Evolutionary conservation across 2,329 filamentous ascomycete genomes (phyloP).

Genomic region (Aspergillus floridensis): DNA sequence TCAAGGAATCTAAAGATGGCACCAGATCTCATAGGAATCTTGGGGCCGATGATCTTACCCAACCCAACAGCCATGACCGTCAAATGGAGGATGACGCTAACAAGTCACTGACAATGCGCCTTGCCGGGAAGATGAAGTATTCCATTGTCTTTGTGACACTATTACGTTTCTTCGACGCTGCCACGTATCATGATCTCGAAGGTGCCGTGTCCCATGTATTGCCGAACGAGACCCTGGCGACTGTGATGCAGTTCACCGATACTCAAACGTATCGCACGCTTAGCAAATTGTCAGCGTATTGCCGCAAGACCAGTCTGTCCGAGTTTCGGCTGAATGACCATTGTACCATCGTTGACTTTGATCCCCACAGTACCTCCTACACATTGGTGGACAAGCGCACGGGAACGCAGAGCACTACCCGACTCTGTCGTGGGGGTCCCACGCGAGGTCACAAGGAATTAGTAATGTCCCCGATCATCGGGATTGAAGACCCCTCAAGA

Average conservation of each 20-base stretch:
- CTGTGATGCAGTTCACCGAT: constrained; percentile 19
- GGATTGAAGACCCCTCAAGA: constrained; percentile 6
- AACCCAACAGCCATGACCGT: too few relatives aligned
- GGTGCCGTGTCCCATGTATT: constrained; percentile 8
- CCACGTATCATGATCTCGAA: constrained; percentile 4
- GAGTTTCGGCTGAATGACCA: constrained; percentile 17
- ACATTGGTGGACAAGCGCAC: constrained; percentile 14
- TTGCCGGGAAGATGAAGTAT: not conserved
- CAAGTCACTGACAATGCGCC: too few relatives aligned
- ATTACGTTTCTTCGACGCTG: constrained; percentile 14
- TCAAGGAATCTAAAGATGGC: too few relatives aligned
- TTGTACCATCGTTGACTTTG: constrained; percentile 11
- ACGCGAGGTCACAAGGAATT: not conserved
- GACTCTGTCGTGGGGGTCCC: not conserved
- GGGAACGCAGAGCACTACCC: constrained; percentile 1
- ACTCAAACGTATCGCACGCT: constrained; percentile 13
- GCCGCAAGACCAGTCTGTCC: constrained; percentile 7
- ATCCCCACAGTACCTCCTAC: not conserved
- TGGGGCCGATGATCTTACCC: too few relatives aligned
- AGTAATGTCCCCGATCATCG: constrained; percentile 14
- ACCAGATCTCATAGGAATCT: too few relatives aligned
- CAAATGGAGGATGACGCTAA: not conserved
- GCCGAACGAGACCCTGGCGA: constrained; percentile 18
- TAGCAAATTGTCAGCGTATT: constrained; percentile 13
- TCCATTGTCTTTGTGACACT: constrained; percentile 1